Conservation (phyloP, 345 rosid species). For the Eucalyptus sp. region DNA sequence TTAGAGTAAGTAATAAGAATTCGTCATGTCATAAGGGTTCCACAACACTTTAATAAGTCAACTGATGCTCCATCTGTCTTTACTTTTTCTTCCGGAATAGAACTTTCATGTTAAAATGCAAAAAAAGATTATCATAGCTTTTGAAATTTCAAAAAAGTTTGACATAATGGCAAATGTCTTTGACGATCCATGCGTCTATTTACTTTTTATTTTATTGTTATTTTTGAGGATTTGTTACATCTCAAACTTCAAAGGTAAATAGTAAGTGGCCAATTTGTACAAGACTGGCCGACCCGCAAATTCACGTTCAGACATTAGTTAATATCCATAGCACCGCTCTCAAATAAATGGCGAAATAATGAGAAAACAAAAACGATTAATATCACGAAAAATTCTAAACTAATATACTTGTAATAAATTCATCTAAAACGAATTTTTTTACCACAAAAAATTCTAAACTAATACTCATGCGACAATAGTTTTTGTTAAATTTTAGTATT, state of each 20-base stretch:
- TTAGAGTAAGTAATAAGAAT: too few species aligned
- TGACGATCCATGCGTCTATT: not conserved
- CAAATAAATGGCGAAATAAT: not conserved
- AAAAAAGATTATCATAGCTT: not conserved
- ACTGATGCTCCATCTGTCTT: not conserved
- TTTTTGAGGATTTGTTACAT: not conserved
- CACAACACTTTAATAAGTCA: not conserved
- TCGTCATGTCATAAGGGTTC: not conserved
- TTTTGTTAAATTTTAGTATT: too few species aligned
- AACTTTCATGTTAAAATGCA: not conserved
- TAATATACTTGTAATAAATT: too few species aligned
- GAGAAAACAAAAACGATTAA: too few species aligned
- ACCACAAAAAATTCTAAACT: too few species aligned
- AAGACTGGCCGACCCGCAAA: not conserved
- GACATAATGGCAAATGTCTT: not conserved
- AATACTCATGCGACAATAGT: rapidly evolving
- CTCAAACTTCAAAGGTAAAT: not conserved
- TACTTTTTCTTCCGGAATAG: not conserved
- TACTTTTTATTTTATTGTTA: not conserved
- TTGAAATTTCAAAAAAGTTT: not conserved
- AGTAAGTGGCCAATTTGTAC: not conserved
- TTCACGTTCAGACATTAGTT: not conserved
- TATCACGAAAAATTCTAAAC: too few species aligned
- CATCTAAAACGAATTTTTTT: rapidly evolving
- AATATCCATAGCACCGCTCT: not conserved